Conservation (phyloP, 495 filamentous ascomycete species). For the Aeminium ludgeri region DNA sequence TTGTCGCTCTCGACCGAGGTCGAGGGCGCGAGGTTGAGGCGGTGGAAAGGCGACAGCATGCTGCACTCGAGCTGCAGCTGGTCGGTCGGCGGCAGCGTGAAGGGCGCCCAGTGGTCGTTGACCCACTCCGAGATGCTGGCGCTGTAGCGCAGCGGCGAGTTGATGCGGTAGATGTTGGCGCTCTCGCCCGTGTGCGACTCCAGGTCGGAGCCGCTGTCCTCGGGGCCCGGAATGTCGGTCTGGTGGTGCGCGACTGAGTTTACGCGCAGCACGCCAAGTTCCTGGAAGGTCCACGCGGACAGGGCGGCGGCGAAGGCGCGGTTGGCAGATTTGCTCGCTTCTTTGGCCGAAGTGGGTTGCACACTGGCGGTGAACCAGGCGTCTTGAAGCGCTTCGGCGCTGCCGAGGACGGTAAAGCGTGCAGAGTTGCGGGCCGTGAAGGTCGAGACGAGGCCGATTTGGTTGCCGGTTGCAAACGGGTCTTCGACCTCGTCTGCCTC, state of each 20-base stretch:
- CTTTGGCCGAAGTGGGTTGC: slow-evolving; percentile 33
- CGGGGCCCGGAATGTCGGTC: slow-evolving; percentile 35
- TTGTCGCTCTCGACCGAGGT: slow-evolving; percentile 33
- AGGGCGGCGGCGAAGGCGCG: slow-evolving; percentile 70
- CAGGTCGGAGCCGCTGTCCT: slow-evolving; percentile 10
- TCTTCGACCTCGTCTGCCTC: slow-evolving; percentile 56
- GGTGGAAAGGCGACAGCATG: slow-evolving; percentile 97
- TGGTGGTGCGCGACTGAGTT: slow-evolving; percentile 69
- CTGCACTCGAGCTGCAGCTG: slow-evolving; percentile 84
- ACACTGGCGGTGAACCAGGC: slow-evolving; percentile 79
- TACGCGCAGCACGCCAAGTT: slow-evolving; percentile 76
- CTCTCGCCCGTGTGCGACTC: slow-evolving; percentile 34
- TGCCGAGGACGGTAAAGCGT: slow-evolving; percentile 72
- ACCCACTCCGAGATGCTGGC: slow-evolving; percentile 78
- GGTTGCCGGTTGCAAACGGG: slow-evolving; percentile 64
- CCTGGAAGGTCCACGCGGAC: slow-evolving; percentile 83
- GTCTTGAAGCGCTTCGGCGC: slow-evolving; percentile 71
- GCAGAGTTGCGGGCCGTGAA: slow-evolving; percentile 89
- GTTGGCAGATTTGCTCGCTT: slow-evolving; percentile 49
- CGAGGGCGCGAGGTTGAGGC: slow-evolving; percentile 51
- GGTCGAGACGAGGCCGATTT: slow-evolving; percentile 64
- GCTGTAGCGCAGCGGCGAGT: slow-evolving; percentile 85
- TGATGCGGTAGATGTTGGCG: slow-evolving; percentile 84
- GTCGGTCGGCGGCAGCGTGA: slow-evolving; percentile 50
- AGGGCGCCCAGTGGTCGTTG: slow-evolving; percentile 44